Base-by-base conservation (phyloP, 2,329 filamentous ascomycete species). In the Epichloe brachyelytri region DNA sequence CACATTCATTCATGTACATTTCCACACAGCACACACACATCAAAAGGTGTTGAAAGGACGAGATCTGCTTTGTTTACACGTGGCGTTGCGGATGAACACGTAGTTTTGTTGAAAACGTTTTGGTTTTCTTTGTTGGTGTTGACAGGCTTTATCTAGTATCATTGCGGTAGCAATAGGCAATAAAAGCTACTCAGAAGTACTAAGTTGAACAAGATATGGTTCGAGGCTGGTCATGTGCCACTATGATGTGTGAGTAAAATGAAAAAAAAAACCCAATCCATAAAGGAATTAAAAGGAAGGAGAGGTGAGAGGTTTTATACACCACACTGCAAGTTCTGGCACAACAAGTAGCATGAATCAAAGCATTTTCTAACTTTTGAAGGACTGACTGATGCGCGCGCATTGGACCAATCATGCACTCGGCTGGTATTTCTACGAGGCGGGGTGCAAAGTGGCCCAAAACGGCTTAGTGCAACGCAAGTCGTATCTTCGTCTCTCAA, bases 31-130 rank as follows among this genome's bases (percentile, higher is more conserved):
- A 69, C 65, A 72, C 66, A 69, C 66, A 72, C 67, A 63, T 62
- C 58, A 72, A 74, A 74, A 72, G 65, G 61, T 71, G 70, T 68
- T 69, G 66, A 68, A 56, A 57, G 62, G 61, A 54, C 52, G 49
- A 51, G 53, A 55, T 47, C 54, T 56, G 51, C 56, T 55, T 60
- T 60, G 53, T 54, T 61, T 55, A 30, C 30, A 30, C 5, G 55
- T 51, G 61, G 59, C 60, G 59, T 61, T 62, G 57, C 51, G 53
- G 52, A 54, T 54, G 53, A 58, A 50, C 51, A 48, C 55, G 62
- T 56, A 54, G 53, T 45, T 22, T 26, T 48, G 39, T 45, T 37
- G 55, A 41, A 2, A 43, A 17, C 5, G 14, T 20, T 44, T 58
- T 55, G 58, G 57, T 48, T 56, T 48, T 56, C 22, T 58, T 55